Evolutionary conservation across 1,139 yeast genomes (phyloP), one percentile per base, ranked within the genome.

Genomic region (Suhomyces yuchorum): DNA sequence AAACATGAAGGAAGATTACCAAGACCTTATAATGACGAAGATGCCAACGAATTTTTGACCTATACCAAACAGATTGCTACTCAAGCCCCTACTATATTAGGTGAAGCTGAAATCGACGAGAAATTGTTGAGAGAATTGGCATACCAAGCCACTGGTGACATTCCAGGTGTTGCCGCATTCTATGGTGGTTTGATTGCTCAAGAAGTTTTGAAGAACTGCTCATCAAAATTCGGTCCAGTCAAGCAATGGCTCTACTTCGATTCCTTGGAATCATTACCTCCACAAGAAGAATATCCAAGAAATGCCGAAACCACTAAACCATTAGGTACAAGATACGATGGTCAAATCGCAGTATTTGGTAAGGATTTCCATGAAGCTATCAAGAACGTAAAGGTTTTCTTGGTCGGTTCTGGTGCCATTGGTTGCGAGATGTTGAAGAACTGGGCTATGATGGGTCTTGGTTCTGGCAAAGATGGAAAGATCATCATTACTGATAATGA

Each of bases 371-470:
- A 89, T 62, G 82, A 86, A 59, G 75, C 73, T 43, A 70, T 93
- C 52, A 81, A 89, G 40, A 89, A 92, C 66, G 73, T 88, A 55
- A 86, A 81, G 62, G 90, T 92, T 4, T 93, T 93, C 67, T 75
- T 93, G 56, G 99, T 93, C 37, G 99, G 99, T 44, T 83, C 98
- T 2, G 99, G 99, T 64, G 99, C 99, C 35, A 93, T 93, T 75
- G 99, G 99, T 42, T 93, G 99, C 73, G 99, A 93, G 72, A 93
- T 95, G 95, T 78, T 93, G 62, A 93, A 93, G 71, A 92, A 91
- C 65, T 93, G 98, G 98, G 97, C 99, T 8, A 80, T 93, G 81
- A 80, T 92, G 84, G 99, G 99, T 42, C 75, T 93, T 49, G 98
- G 96, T 30, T 78, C 96, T 22, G 98, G 99, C 30, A 89, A 93